Evolutionary conservation across 257 asterid species (phyloP).

Genomic region (Solanum pennellii): DNA sequence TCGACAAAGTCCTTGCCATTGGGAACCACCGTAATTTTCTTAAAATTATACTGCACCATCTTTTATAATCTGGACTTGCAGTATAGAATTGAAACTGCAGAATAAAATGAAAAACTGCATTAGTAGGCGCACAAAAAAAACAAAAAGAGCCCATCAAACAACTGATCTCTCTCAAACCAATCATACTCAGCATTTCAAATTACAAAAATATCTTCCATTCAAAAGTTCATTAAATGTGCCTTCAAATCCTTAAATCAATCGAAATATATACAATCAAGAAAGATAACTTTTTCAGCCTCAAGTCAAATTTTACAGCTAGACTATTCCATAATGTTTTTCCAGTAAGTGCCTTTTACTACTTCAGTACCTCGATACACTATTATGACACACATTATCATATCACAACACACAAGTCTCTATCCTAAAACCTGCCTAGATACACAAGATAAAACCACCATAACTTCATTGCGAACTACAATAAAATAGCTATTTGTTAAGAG

Average conservation of each 20-base stretch:
- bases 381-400: background rate
- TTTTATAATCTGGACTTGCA: constrained; percentile 1
- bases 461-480: background rate
- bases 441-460: background rate
- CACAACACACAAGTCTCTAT: background rate
- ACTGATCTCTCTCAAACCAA: background rate
- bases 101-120: background rate
- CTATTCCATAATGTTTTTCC: background rate
- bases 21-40: constrained; percentile 87
- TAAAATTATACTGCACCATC: constrained; percentile 97
- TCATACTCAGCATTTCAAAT: background rate
- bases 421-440: background rate
- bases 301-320: background rate
- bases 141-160: background rate
- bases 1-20: constrained; percentile 83
- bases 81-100: background rate
- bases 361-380: background rate
- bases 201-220: background rate
- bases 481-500: background rate
- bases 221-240: background rate
- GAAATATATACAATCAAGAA: background rate
- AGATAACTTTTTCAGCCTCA: background rate
- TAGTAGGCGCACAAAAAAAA: background rate
- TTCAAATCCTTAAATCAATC: background rate
- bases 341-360: background rate